A percentile compares a stretch with the other conserved stretches of the same genome.
phyloP scores from a whole-genome alignment of 139 green algal genomes.

The Nannochloris sp. region DNA sequence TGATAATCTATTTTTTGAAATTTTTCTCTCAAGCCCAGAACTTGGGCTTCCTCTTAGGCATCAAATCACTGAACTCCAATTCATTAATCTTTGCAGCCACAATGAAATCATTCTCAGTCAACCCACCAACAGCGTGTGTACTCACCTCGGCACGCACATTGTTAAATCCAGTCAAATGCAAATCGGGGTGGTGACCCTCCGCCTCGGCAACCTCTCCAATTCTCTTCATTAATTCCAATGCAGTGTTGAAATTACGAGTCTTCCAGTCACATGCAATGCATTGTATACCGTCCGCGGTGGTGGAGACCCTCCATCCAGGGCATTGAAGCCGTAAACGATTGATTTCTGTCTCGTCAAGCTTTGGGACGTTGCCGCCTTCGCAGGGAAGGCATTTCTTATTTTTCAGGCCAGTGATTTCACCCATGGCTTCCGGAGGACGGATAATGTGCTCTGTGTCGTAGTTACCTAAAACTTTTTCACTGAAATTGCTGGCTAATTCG shows the following conservation, averaged over 20 bases:
- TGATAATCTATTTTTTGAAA: too few relatives aligned
- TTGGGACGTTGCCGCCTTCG: constrained; percentile 38
- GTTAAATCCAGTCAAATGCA: constrained; percentile 51
- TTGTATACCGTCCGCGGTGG: not conserved
- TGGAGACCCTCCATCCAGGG: constrained; percentile 49
- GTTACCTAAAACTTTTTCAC: constrained; percentile 76
- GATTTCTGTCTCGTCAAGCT: constrained; percentile 51
- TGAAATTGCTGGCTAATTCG: constrained; percentile 81
- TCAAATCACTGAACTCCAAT: constrained; percentile 56
- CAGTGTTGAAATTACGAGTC: constrained; percentile 35
- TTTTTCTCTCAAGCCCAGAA: constrained; percentile 75
- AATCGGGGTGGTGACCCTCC: constrained; percentile 60
- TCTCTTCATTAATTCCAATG: constrained; percentile 42
- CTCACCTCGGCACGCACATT: constrained; percentile 49
- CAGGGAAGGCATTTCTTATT: constrained; percentile 46
- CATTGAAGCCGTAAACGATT: constrained; percentile 20
- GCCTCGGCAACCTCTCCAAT: constrained; percentile 45
- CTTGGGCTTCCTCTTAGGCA: constrained; percentile 53
- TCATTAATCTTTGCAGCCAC: constrained; percentile 74
- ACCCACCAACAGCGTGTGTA: constrained; percentile 54
- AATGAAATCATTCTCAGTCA: constrained; percentile 94
- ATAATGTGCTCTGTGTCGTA: constrained; percentile 88
- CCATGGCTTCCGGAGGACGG: constrained; percentile 41
- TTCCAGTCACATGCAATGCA: constrained; percentile 66
- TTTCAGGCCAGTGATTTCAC: constrained; percentile 34